phyloP scores from a whole-genome alignment of 2,329 filamentous ascomycete genomes.

The Magnaporthiopsis incrustans region DNA sequence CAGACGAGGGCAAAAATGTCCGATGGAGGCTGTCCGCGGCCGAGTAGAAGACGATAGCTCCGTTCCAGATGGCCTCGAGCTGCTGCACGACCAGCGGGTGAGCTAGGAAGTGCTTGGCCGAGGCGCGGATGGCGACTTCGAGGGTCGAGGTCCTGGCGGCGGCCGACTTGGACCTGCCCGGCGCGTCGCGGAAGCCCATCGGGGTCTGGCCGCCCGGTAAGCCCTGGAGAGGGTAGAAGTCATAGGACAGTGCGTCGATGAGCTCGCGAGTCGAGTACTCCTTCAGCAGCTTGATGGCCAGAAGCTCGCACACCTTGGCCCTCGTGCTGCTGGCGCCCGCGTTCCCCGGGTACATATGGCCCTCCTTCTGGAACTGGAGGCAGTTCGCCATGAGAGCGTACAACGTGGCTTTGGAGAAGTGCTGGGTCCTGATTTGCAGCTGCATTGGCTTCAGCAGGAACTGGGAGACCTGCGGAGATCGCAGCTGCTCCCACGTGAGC shows the following conservation, averaged over 20 bases:
- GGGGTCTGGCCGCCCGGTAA: slow-evolving; percentile 42
- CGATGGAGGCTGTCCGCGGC: slow-evolving; percentile 79
- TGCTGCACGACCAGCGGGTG: slow-evolving; percentile 90
- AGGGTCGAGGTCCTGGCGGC: slow-evolving; percentile 79
- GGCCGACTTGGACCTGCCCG: slow-evolving; percentile 39
- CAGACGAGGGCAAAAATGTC: slow-evolving; percentile 27
- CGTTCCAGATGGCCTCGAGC: slow-evolving; percentile 95
- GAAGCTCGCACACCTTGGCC: slow-evolving; percentile 80
- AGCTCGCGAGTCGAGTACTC: slow-evolving; percentile 85
- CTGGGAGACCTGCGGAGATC: slow-evolving; percentile 92
- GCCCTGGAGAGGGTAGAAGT: slow-evolving; percentile 88
- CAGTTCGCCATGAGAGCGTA: slow-evolving; percentile 92
- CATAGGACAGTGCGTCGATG: slow-evolving; percentile 89
- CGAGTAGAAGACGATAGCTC: slow-evolving; percentile 89
- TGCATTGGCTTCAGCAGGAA: slow-evolving; percentile 95
- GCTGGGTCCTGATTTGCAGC: slow-evolving; percentile 72
- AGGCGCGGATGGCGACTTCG: slow-evolving; percentile 86
- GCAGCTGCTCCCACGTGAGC: slow-evolving; percentile 86
- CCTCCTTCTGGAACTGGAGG: slow-evolving; percentile 86
- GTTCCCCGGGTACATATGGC: slow-evolving; percentile 72
- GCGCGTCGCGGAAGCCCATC: slow-evolving; percentile 29
- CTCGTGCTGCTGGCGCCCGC: slow-evolving; percentile 77
- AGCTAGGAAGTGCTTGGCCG: slow-evolving; percentile 85
- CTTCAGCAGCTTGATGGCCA: slow-evolving; percentile 82
- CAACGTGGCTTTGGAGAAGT: slow-evolving; percentile 78